Evolutionary conservation across 1,284 basidiomycete species (phyloP).

Genomic region (Ganoderma multipileum): DNA sequence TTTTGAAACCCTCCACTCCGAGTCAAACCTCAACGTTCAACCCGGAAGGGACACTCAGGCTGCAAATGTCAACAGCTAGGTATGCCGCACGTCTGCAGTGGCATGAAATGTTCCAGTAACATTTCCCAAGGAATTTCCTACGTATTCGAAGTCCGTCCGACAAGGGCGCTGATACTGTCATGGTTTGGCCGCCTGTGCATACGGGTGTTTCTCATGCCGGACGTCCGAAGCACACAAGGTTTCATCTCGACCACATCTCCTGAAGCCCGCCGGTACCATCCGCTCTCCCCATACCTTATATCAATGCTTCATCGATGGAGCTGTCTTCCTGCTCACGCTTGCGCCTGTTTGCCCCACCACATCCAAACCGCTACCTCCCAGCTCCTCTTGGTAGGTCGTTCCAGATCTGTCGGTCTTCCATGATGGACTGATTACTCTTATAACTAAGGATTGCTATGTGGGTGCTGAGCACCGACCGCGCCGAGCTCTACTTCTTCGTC

Average conservation of each 20-base stretch:
- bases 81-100: too few relatives aligned
- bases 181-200: not conserved
- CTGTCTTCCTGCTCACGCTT: not conserved
- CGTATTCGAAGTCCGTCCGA: not conserved
- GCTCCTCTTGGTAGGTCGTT: not conserved
- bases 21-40: too few relatives aligned
- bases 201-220: not conserved
- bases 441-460: not conserved
- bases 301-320: not conserved
- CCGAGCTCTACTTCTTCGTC: slow-evolving; percentile 2
- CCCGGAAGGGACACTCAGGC: too few relatives aligned
- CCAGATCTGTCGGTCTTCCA: too few relatives aligned
- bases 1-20: too few relatives aligned
- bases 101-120: too few relatives aligned
- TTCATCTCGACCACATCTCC: not conserved
- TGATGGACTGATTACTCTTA: not conserved
- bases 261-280: not conserved
- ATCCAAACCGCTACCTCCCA: too few relatives aligned
- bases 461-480: not conserved
- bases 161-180: not conserved
- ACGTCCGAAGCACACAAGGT: not conserved
- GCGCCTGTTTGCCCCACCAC: not conserved
- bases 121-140: too few relatives aligned
- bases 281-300: not conserved
- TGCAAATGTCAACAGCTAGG: too few relatives aligned